These are phyloP conservation scores for Artemisia tridentata DNA, from an alignment of 129 eudicot species.

Conservation along the genomic window DNA sequence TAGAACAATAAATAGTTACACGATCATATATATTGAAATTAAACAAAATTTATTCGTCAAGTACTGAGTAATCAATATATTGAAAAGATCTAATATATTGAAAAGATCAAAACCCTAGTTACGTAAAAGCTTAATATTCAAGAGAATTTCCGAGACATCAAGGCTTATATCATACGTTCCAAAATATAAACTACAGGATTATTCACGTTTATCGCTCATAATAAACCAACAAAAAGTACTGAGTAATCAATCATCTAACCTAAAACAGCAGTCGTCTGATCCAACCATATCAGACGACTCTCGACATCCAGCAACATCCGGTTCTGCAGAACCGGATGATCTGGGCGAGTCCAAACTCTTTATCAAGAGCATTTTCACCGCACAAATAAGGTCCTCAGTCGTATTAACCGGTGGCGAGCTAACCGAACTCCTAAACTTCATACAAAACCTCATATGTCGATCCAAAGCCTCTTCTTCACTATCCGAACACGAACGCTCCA, in stretches of 20 bases:
- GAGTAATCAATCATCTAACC: conserved; percentile 15
- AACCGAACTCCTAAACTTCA: conserved; percentile 37
- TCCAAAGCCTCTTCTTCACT: conserved; percentile 46
- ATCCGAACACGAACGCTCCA: conserved; percentile 30
- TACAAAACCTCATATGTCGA: conserved; percentile 49
- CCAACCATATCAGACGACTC: neutral
- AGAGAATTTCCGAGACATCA: neutral
- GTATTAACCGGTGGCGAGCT: conserved; percentile 41
- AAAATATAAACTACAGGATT: neutral
- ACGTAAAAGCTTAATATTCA: conserved; percentile 12
- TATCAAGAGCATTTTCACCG: conserved; percentile 44
- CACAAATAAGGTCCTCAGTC: conserved; percentile 42
- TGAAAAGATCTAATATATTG: too few species aligned
- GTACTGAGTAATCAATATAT: too few species aligned
- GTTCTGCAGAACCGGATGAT: neutral
- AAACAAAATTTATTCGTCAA: too few species aligned
- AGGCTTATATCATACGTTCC: neutral
- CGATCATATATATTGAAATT: too few species aligned
- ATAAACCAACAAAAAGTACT: neutral
- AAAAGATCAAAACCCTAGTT: too few species aligned
- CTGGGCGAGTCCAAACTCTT: conserved; percentile 50
- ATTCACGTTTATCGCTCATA: too few species aligned
- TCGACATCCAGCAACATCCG: neutral
- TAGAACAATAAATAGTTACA: too few species aligned
- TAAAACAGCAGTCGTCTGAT: conserved; percentile 2